phyloP scores from a whole-genome alignment of 2,329 filamentous ascomycete species.

The Fusarium lyarnte region DNA sequence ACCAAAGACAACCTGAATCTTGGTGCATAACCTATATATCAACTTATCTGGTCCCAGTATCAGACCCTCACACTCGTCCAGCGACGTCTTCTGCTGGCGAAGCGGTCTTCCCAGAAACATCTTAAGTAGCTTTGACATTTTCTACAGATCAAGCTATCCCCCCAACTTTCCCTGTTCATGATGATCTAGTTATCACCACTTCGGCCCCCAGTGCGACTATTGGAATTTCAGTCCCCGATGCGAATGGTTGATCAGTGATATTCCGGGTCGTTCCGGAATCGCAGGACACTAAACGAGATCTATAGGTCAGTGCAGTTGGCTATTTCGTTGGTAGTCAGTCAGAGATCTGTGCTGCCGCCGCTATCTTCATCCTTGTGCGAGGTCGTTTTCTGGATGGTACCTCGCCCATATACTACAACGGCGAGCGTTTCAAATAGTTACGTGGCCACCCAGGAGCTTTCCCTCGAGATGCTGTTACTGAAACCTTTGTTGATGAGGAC shows the following conservation, averaged over 20 bases:
- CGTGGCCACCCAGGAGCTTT: neutral
- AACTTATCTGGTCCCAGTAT: neutral
- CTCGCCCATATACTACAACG: neutral
- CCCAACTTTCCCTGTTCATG: neutral
- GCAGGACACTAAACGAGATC: neutral
- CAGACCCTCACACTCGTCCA: neutral
- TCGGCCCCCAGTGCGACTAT: neutral
- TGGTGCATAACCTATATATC: constrained; percentile 7
- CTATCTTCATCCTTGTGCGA: neutral
- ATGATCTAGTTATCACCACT: neutral
- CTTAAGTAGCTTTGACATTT: neutral
- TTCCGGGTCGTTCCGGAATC: neutral
- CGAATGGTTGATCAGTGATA: neutral
- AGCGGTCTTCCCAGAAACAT: neutral
- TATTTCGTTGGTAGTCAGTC: neutral
- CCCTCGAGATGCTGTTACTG: neutral
- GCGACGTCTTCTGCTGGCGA: neutral
- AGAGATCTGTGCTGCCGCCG: neutral
- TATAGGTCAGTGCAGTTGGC: neutral
- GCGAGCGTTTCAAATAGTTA: neutral
- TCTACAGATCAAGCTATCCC: neutral
- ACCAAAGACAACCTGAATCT: neutral
- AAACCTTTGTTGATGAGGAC: neutral
- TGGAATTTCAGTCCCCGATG: neutral
- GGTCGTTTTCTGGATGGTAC: neutral